phyloP scores from a whole-genome alignment of 345 rosid genomes.

The Eucalyptus dawsonii region DNA sequence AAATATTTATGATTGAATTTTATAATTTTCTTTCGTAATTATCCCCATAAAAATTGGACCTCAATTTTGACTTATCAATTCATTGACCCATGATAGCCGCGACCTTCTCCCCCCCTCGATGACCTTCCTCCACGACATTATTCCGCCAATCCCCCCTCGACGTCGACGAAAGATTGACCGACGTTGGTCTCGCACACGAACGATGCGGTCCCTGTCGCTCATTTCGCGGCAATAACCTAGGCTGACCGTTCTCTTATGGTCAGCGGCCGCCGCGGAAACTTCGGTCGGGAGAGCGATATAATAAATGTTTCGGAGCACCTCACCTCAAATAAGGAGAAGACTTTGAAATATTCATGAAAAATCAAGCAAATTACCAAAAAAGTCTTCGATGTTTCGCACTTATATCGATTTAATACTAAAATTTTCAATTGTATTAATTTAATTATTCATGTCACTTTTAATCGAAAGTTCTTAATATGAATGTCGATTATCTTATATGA shows the following conservation, averaged over 20 bases:
- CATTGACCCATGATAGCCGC: not conserved
- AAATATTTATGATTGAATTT: not conserved
- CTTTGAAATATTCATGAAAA: not conserved
- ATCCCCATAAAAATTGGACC: not conserved
- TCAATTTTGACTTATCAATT: not conserved
- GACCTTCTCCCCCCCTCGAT: not conserved
- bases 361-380: no score
- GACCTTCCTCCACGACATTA: not conserved
- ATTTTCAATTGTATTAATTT: no score
- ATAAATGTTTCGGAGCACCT: not conserved
- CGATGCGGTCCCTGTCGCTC: not conserved
- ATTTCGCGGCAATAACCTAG: not conserved
- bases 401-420: accelerated
- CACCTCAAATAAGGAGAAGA: not conserved
- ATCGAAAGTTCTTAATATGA: accelerated
- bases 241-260: not conserved
- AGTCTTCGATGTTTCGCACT: accelerated
- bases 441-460: no score
- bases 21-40: not conserved
- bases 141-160: not conserved
- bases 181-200: not conserved
- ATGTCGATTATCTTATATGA: accelerated
- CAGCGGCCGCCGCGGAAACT: not conserved
- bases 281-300: not conserved
- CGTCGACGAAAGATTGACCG: not conserved